These are phyloP conservation scores for Panus rudis DNA, from an alignment of 768 basidiomycete genomes.

Conservation along the genomic window DNA sequence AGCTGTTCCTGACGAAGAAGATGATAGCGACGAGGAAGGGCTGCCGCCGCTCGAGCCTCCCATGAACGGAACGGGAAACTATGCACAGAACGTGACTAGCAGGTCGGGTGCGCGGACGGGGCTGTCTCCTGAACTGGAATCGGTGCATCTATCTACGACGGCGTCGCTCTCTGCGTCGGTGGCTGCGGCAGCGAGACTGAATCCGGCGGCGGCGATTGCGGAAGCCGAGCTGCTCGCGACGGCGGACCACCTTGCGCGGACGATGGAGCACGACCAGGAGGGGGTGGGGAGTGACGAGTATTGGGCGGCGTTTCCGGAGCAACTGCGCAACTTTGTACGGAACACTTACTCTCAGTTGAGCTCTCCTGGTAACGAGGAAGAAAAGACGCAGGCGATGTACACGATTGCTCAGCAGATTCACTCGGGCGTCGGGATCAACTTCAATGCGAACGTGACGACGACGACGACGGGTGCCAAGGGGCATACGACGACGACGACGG, in stretches of 20 bases:
- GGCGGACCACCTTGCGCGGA: slow-evolving; percentile 55
- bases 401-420: slow-evolving; percentile 63
- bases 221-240: slow-evolving; percentile 56
- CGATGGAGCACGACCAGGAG: slow-evolving; percentile 37
- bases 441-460: slow-evolving; percentile 19
- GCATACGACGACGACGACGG: slow-evolving; percentile 24
- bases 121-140: slow-evolving; percentile 42
- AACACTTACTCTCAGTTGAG: slow-evolving; percentile 25
- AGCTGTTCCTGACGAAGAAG: slow-evolving; percentile 20
- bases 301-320: slow-evolving; percentile 62
- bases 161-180: slow-evolving; percentile 35
- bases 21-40: slow-evolving; percentile 23
- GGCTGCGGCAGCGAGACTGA: slow-evolving; percentile 24
- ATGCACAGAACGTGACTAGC: slow-evolving; percentile 7
- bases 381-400: slow-evolving; percentile 58
- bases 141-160: slow-evolving; percentile 40
- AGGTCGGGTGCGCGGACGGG: slow-evolving; percentile 22
- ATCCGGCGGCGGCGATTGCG: slow-evolving; percentile 30
- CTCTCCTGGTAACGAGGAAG: slow-evolving; percentile 27
- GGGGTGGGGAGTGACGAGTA: slow-evolving; percentile 47
- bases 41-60: slow-evolving; percentile 17
- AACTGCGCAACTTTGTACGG: slow-evolving; percentile 64
- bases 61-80: slow-evolving; percentile 9
- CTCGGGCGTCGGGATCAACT: slow-evolving; percentile 25
- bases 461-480: too few species aligned